Evolutionary conservation across 495 filamentous ascomycete species (phyloP).

Genomic region (Glarea lozoyensis): DNA sequence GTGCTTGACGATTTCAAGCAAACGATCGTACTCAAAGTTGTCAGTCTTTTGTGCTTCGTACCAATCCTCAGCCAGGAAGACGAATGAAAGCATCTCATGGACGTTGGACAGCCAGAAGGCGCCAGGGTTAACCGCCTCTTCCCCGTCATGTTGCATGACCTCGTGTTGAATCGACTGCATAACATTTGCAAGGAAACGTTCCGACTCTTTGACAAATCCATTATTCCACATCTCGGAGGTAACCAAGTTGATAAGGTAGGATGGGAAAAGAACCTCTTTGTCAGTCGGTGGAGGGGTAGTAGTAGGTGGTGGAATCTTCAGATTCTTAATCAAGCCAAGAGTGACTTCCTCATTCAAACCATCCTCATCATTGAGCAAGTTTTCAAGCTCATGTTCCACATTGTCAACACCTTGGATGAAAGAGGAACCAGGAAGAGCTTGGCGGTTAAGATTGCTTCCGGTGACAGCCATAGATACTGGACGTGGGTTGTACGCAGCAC

Average conservation of each 20-base stretch:
- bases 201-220: slow-evolving; percentile 98
- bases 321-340: slow-evolving; percentile 87
- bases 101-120: slow-evolving; percentile 99
- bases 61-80: slow-evolving; percentile 98
- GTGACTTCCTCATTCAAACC: slow-evolving; percentile 93
- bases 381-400: slow-evolving; percentile 87
- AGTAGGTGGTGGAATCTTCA: slow-evolving; percentile 85
- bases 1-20: slow-evolving; percentile 98
- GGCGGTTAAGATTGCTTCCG: slow-evolving; percentile 50
- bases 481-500: slow-evolving; percentile 83
- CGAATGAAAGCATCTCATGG: slow-evolving; percentile 99
- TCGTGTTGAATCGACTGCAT: slow-evolving; percentile 99
- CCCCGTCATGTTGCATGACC: slow-evolving; percentile 96
- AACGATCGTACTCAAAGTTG: slow-evolving; percentile 96
- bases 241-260: slow-evolving; percentile 97
- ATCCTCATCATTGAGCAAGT: slow-evolving; percentile 88
- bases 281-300: slow-evolving; percentile 82
- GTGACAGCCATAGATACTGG: slow-evolving; percentile 90
- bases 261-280: slow-evolving; percentile 97
- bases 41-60: slow-evolving; percentile 99
- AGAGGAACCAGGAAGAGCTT: slow-evolving; percentile 55
- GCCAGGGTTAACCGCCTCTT: slow-evolving; percentile 94
- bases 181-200: slow-evolving; percentile 96
- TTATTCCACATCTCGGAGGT: slow-evolving; percentile 99
- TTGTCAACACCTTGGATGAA: slow-evolving; percentile 77